Conservation (phyloP, 1,139 yeast genomes). For the Saccharomyces hybrid region DNA sequence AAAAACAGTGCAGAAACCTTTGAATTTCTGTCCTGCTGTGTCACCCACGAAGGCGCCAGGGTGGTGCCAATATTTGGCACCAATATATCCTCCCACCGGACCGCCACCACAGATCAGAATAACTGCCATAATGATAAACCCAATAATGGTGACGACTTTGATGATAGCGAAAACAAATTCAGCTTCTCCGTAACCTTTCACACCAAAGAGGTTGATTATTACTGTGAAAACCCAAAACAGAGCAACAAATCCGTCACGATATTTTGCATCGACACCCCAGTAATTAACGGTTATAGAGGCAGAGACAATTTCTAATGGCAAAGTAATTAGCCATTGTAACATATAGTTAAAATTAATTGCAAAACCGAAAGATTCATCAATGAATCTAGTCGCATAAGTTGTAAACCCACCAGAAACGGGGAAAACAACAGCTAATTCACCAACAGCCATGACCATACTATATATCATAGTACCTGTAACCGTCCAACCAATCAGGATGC, state of each 20-base stretch:
- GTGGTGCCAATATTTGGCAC: slow-evolving; percentile 55
- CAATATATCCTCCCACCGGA: slow-evolving; percentile 47
- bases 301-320: slow-evolving; percentile 68
- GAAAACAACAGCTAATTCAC: slow-evolving; percentile 59
- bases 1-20: slow-evolving; percentile 44
- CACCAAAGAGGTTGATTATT: slow-evolving; percentile 59
- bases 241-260: slow-evolving; percentile 38
- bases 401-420: slow-evolving; percentile 71
- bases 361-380: slow-evolving; percentile 68
- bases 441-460: slow-evolving; percentile 60
- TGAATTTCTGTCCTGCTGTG: slow-evolving; percentile 35
- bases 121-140: slow-evolving; percentile 63
- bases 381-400: slow-evolving; percentile 56
- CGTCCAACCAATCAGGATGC: slow-evolving; percentile 50
- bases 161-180: slow-evolving; percentile 54
- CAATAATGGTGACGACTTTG: slow-evolving; percentile 55
- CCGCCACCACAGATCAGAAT: slow-evolving; percentile 66
- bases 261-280: slow-evolving; percentile 39
- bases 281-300: slow-evolving; percentile 60
- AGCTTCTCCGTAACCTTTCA: slow-evolving; percentile 55
- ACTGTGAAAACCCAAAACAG: slow-evolving; percentile 54
- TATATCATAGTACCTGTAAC: slow-evolving; percentile 49
- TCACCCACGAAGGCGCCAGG: slow-evolving; percentile 56
- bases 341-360: slow-evolving; percentile 70
- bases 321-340: slow-evolving; percentile 59